A percentile compares a stretch with the other conserved stretches of the same genome.
These are phyloP conservation scores for Baorangia bicolor DNA, from an alignment of 768 basidiomycete species.

Conservation along the genomic window DNA sequence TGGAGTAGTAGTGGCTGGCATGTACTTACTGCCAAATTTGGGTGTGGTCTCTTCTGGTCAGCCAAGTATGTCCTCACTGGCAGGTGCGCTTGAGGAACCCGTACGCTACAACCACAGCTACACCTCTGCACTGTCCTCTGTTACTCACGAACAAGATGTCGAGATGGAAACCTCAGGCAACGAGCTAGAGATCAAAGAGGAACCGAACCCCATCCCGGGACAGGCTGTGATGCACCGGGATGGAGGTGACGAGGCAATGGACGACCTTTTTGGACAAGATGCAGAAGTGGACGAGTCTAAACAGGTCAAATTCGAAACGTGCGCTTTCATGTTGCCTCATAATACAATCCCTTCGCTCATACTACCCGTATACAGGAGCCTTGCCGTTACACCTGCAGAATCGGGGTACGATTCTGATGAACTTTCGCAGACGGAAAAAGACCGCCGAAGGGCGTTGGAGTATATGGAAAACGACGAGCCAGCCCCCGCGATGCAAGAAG, in stretches of 20 bases:
- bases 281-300: constrained; percentile 41
- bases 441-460: constrained; percentile 65
- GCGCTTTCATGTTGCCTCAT: constrained; percentile 4
- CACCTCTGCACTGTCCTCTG: constrained; percentile 3
- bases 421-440: constrained; percentile 58
- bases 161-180: constrained; percentile 38
- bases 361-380: constrained; percentile 26
- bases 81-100: constrained; percentile 51
- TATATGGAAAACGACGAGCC: constrained; percentile 79
- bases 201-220: constrained; percentile 8
- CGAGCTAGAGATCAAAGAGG: constrained; percentile 17
- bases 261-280: constrained; percentile 80
- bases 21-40: constrained; percentile 11
- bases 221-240: constrained; percentile 19
- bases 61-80: constrained; percentile 55
- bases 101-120: constrained; percentile 24
- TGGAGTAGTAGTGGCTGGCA: neutral
- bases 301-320: constrained; percentile 52
- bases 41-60: neutral
- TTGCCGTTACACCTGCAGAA: constrained; percentile 36
- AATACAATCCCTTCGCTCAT: constrained; percentile 18
- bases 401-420: constrained; percentile 66
- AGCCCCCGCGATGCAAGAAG: constrained; percentile 56
- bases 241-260: constrained; percentile 56
- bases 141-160: constrained; percentile 34